Percentiles rank a stretch among this genome's conserved stretches.
Conservation (phyloP, 1,284 basidiomycete species). For the Apiotrichum mycotoxinovorans region DNA sequence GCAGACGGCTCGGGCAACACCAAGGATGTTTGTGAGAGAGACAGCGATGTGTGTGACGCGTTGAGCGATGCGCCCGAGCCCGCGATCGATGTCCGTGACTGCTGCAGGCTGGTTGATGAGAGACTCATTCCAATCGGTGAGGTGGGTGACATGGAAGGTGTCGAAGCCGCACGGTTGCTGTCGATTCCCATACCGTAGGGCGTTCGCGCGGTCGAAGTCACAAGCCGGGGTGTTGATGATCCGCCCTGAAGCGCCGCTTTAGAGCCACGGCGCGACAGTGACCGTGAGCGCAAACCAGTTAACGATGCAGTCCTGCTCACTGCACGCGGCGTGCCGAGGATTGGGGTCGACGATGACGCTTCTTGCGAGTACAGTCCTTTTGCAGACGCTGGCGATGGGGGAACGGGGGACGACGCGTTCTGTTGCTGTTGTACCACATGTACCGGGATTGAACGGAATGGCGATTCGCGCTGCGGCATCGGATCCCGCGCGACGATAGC, state of each 20-base stretch:
- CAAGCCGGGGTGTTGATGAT: neutral
- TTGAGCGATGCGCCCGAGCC: conserved; percentile 7
- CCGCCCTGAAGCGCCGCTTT: neutral
- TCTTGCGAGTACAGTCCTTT: neutral
- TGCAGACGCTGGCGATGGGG: neutral
- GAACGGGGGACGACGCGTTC: neutral
- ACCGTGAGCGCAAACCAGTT: neutral
- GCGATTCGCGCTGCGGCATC: neutral
- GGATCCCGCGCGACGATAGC: neutral
- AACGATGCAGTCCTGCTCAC: neutral
- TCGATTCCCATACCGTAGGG: neutral
- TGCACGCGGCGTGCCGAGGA: neutral
- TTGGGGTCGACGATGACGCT: neutral
- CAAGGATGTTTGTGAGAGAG: conserved; percentile 17
- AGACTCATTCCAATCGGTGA: conserved; percentile 9
- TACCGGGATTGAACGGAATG: neutral
- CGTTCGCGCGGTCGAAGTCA: neutral
- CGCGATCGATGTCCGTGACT: conserved; percentile 6
- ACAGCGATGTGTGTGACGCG: conserved; percentile 11
- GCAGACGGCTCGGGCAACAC: conserved; percentile 10
- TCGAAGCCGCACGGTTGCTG: neutral
- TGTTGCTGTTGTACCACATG: neutral
- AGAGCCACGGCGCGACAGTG: neutral
- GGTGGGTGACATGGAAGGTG: conserved; percentile 2
- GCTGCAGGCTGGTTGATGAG: conserved; percentile 4